Evolutionary conservation across 192 early-diverging fungal species (phyloP), one percentile per base, ranked within the genome.

Genomic region (Coemansia sp.): DNA sequence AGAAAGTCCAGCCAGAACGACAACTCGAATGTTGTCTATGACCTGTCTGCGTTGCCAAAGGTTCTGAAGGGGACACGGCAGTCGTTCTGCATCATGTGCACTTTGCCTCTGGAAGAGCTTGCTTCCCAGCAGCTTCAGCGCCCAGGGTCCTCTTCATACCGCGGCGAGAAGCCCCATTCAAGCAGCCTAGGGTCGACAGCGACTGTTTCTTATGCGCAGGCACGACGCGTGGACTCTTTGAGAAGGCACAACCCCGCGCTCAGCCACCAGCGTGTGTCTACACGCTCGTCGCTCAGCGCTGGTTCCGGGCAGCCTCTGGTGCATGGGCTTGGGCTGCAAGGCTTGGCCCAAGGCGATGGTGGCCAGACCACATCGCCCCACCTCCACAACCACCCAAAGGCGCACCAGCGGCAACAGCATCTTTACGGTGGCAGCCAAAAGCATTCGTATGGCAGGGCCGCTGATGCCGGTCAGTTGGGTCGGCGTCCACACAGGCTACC

Each of bases 21-120:
- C 19, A 48, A 68, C 13, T 52, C 61, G 1, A 54, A 58, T 17
- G 65, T 73, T 15, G 74, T 76, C 22, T 81, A 76, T 40, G 74
- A 81, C 48, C 60, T 81, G 1, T 73, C 79, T 0, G 64, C 66
- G 22, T 71, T 81, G 48, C 79, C 79, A 20, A 69, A 66, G 52
- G 79, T 70, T 4, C 67, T 81, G 35, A 81, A 69, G 67, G 79
- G 70, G 11, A 81, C 79, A 3, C 74, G 79, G 6, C 79, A 81
- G 65, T 81, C 79, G 46, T 81, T 76, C 70, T 81, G 73, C 32
- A 81, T 81, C 17, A 81, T 81, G 74, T 76, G 79, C 62, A 81
- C 70, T 0, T 64, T 81, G 40, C 64, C 74, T 4, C 43, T 81
- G 17, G 70, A 65, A 13, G 69, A 22, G 19, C 6, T 53, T 38